Percentiles rank a stretch among this genome's conserved stretches.
Evolutionary conservation across 2,329 filamentous ascomycete species (phyloP).

Genomic region (Diplodia seriata): DNA sequence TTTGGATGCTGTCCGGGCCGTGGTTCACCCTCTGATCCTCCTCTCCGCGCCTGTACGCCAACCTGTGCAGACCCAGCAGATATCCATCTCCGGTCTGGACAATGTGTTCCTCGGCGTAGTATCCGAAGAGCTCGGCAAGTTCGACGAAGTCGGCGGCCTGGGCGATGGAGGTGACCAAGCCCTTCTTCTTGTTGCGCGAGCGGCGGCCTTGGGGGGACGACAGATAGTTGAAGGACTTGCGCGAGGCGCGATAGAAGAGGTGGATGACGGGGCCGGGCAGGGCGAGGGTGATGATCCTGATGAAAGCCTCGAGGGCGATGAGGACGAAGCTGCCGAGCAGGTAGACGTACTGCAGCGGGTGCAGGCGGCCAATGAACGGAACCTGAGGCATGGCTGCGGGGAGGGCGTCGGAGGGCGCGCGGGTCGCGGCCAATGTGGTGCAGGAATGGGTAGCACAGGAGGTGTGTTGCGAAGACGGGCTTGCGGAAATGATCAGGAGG

Average conservation of each 20-base stretch:
- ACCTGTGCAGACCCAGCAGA: constrained; percentile 83
- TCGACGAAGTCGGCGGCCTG: constrained; percentile 92
- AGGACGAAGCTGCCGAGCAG: constrained; percentile 83
- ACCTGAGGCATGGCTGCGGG: constrained; percentile 59
- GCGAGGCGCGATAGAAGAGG: constrained; percentile 82
- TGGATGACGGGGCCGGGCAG: constrained; percentile 82
- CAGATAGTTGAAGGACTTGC: constrained; percentile 80
- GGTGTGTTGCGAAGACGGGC: constrained; percentile 6
- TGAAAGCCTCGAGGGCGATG: constrained; percentile 79
- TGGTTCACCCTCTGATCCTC: constrained; percentile 79
- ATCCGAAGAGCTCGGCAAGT: constrained; percentile 89
- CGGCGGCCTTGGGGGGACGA: constrained; percentile 73
- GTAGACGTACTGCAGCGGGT: constrained; percentile 79
- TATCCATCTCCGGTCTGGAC: constrained; percentile 95
- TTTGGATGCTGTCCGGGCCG: constrained; percentile 70
- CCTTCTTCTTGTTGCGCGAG: constrained; percentile 73
- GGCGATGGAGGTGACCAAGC: constrained; percentile 76
- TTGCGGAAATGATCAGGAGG: constrained; percentile 26
- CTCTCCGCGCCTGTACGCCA: constrained; percentile 83
- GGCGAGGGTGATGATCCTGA: constrained; percentile 85
- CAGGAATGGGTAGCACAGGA: constrained; percentile 24
- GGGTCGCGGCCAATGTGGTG: constrained; percentile 25
- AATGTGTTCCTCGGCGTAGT: constrained; percentile 94
- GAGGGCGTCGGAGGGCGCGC: constrained; percentile 1
- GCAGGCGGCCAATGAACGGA: constrained; percentile 68